A percentile compares a stretch with the other conserved stretches of the same genome.
These are phyloP conservation scores for Cinnamomum micranthum DNA, from an alignment of 164 flowering plant species.

Conservation along the genomic window DNA sequence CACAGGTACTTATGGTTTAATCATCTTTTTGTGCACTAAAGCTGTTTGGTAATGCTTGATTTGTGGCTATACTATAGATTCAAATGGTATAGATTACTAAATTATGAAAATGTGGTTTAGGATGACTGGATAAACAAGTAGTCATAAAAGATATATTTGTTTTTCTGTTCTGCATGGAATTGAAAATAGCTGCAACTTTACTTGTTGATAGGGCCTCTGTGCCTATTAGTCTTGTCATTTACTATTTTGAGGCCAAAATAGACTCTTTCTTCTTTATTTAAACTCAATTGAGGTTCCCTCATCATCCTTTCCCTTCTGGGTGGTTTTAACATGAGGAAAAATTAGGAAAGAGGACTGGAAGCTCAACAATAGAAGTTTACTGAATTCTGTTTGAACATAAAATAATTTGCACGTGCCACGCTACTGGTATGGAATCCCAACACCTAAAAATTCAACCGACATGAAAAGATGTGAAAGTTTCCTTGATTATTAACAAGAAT, in stretches of 20 bases:
- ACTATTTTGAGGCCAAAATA: neutral
- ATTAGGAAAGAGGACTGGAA: too few relatives aligned
- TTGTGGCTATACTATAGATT: neutral
- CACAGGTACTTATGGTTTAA: slow-evolving; percentile 46
- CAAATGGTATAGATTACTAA: neutral
- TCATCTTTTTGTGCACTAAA: neutral
- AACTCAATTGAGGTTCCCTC: neutral
- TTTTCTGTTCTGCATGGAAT: neutral
- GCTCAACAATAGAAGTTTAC: too few relatives aligned
- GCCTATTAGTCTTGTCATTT: neutral
- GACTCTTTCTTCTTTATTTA: neutral
- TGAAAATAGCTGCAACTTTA: neutral
- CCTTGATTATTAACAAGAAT: too few relatives aligned
- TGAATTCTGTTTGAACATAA: too few relatives aligned
- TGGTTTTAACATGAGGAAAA: neutral
- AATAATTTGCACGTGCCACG: too few relatives aligned
- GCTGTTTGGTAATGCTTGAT: neutral
- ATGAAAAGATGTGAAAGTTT: too few relatives aligned
- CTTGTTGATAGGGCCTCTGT: neutral
- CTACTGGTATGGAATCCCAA: too few relatives aligned
- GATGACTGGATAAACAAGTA: neutral
- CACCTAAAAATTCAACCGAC: too few relatives aligned
- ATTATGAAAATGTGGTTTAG: neutral
- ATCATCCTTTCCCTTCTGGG: neutral
- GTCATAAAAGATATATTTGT: neutral